A percentile compares a stretch with the other conserved stretches of the same genome.
phyloP scores from a whole-genome alignment of 2,329 filamentous ascomycete genomes.

The Penicillium corylophilum region DNA sequence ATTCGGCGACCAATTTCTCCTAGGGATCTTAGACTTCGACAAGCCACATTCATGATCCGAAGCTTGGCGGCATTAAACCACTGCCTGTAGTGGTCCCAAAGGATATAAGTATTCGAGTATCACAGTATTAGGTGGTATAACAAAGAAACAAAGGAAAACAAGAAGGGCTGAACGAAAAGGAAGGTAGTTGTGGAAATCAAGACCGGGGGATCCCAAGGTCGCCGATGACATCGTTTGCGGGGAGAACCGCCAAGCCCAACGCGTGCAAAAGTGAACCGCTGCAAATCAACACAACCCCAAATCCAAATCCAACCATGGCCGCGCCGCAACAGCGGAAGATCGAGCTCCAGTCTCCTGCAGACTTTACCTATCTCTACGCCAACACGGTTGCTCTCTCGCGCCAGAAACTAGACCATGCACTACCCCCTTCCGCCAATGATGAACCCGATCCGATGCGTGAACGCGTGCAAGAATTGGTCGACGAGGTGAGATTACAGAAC shows the following conservation, averaged over 20 bases:
- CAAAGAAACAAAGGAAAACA: background rate
- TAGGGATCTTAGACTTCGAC: background rate
- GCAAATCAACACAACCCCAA: constrained; percentile 6
- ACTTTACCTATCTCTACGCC: constrained; percentile 50
- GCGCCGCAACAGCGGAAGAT: constrained; percentile 48
- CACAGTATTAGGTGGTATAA: background rate
- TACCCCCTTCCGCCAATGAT: constrained; percentile 46
- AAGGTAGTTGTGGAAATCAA: background rate
- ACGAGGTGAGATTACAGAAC: constrained; percentile 30
- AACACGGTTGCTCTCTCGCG: constrained; percentile 47
- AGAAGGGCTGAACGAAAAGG: background rate
- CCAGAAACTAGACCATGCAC: constrained; percentile 50
- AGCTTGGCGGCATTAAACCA: constrained; percentile 4
- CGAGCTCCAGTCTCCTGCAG: constrained; percentile 51
- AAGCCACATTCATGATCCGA: constrained; percentile 8
- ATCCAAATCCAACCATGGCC: constrained; percentile 24
- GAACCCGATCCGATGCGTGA: constrained; percentile 45
- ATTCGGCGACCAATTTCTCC: background rate
- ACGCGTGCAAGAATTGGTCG: constrained; percentile 43
- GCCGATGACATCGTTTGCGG: constrained; percentile 29
- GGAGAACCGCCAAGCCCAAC: constrained; percentile 17
- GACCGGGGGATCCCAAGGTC: background rate
- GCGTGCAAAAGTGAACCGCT: constrained; percentile 9
- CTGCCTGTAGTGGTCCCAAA: background rate
- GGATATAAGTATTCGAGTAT: too few relatives aligned